These are phyloP conservation scores for Aspergillus affinis DNA, from an alignment of 495 filamentous ascomycete species.

Conservation along the genomic window DNA sequence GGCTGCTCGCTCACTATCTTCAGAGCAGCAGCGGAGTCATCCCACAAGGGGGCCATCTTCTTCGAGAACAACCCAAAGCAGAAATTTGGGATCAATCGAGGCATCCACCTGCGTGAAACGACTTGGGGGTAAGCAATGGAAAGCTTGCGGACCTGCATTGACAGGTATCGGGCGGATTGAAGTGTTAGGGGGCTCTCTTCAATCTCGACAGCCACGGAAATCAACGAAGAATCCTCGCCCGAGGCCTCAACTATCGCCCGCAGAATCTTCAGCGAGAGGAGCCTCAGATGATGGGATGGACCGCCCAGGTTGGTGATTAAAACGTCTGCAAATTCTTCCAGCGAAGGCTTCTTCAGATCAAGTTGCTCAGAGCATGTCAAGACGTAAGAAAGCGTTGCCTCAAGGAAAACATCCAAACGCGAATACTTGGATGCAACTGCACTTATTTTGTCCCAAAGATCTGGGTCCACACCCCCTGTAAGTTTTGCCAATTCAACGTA, in stretches of 20 bases:
- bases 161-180: constrained; percentile 68
- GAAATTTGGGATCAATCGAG: constrained; percentile 71
- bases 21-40: constrained; percentile 73
- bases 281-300: constrained; percentile 67
- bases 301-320: constrained; percentile 70
- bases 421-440: constrained; percentile 60
- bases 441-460: constrained; percentile 57
- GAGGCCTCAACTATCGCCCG: constrained; percentile 32
- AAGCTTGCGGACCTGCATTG: constrained; percentile 83
- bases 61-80: constrained; percentile 88
- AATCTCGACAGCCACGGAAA: constrained; percentile 59
- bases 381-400: constrained; percentile 63
- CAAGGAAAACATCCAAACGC: constrained; percentile 63
- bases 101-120: constrained; percentile 60
- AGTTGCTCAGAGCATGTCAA: constrained; percentile 43
- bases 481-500: constrained; percentile 41
- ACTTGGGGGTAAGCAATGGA: constrained; percentile 57
- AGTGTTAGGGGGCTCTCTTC: constrained; percentile 77
- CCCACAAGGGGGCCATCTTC: constrained; percentile 78
- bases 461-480: constrained; percentile 43
- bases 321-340: constrained; percentile 56
- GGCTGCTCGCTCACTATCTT: constrained; percentile 70
- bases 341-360: constrained; percentile 41
- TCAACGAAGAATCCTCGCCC: constrained; percentile 39
- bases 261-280: constrained; percentile 69